phyloP scores from a whole-genome alignment of 305 asterid genomes.

The Fraxinus latifolia region DNA sequence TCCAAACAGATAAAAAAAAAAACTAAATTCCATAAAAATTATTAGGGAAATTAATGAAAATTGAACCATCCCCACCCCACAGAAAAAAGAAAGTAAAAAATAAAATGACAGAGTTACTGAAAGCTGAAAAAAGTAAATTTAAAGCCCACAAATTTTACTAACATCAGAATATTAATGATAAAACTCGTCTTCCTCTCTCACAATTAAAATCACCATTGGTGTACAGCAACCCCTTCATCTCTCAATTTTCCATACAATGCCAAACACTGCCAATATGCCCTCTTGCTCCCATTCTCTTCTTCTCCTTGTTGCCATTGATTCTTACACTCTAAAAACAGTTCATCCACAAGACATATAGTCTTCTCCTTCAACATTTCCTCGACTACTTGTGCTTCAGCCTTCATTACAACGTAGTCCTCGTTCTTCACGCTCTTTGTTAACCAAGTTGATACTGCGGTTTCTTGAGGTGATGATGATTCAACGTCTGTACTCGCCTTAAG shows the following conservation, averaged over 20 bases:
- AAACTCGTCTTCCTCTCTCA: constrained; percentile 13
- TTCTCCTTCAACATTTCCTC: constrained; percentile 58
- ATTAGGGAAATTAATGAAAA: neutral
- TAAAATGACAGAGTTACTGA: neutral
- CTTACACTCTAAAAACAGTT: constrained; percentile 61
- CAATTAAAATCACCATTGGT: constrained; percentile 73
- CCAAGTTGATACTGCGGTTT: constrained; percentile 40
- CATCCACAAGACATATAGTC: constrained; percentile 53
- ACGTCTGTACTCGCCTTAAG: neutral
- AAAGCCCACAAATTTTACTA: neutral
- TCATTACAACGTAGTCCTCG: constrained; percentile 77
- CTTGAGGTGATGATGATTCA: neutral
- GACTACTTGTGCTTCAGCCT: constrained; percentile 66
- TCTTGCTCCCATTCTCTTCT: constrained; percentile 34
- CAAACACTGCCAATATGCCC: constrained; percentile 81
- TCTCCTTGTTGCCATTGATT: constrained; percentile 43
- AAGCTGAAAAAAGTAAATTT: neutral
- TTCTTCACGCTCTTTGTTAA: constrained; percentile 40
- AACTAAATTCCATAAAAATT: neutral
- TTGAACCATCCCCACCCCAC: neutral
- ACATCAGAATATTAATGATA: neutral
- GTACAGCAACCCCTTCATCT: constrained; percentile 77
- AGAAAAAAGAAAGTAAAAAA: neutral
- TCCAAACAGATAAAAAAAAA: neutral
- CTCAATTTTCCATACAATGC: constrained; percentile 62